phyloP scores from a whole-genome alignment of 345 rosid species.

The Brassica carinata region DNA sequence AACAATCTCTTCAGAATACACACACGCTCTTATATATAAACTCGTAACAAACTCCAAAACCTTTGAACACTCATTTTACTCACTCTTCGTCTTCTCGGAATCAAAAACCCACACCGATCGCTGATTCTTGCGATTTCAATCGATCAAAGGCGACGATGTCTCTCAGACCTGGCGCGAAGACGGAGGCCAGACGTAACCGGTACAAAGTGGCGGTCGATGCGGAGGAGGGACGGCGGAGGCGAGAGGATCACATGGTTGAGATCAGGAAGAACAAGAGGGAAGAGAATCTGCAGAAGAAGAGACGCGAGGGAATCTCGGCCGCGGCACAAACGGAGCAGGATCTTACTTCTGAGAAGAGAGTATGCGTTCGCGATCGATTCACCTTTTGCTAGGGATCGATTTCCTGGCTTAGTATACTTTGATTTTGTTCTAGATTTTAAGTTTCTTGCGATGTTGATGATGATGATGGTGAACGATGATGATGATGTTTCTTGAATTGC shows the following conservation, averaged over 20 bases:
- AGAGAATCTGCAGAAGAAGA: conserved; percentile 73
- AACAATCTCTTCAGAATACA: background rate
- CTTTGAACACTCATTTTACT: background rate
- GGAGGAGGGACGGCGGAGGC: conserved; percentile 77
- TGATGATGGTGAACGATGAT: background rate
- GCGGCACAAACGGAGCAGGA: conserved; percentile 33
- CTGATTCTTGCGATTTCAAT: conserved; percentile 20
- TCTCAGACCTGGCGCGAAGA: conserved; percentile 67
- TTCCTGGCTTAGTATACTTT: background rate
- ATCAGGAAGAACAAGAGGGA: conserved; percentile 81
- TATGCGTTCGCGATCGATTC: conserved; percentile 17
- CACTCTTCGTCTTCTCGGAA: background rate
- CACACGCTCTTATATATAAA: conserved; percentile 23
- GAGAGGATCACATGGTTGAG: conserved; percentile 88
- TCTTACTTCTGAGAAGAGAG: conserved; percentile 57
- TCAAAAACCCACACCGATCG: background rate
- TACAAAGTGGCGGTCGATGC: conserved; percentile 78
- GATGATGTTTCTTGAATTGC: too few species aligned
- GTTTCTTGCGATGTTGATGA: background rate
- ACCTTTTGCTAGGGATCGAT: background rate
- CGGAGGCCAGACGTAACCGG: conserved; percentile 64
- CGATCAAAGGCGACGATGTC: conserved; percentile 49
- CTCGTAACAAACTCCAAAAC: conserved; percentile 17
- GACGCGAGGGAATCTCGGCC: conserved; percentile 63
- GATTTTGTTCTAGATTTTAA: background rate